phyloP scores from a whole-genome alignment of 2,329 filamentous ascomycete genomes.

The Claviceps monticola region DNA sequence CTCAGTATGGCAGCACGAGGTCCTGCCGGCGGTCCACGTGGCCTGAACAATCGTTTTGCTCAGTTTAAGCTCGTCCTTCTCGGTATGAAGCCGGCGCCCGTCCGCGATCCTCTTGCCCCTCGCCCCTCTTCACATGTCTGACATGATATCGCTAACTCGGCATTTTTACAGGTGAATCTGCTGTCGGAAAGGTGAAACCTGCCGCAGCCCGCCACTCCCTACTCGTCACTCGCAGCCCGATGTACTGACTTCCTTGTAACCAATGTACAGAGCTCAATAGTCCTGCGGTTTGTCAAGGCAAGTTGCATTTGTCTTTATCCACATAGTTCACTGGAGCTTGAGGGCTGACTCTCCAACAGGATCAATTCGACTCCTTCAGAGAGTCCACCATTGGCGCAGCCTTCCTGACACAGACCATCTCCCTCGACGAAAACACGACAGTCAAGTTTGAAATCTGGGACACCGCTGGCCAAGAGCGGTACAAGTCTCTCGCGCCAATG shows the following conservation, averaged over 20 bases:
- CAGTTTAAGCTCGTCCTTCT: slow-evolving; percentile 98
- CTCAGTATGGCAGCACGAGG: slow-evolving; percentile 68
- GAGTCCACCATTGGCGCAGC: slow-evolving; percentile 97
- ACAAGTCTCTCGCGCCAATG: slow-evolving; percentile 98
- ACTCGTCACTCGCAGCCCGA: slow-evolving; percentile 2
- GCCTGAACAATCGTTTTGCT: slow-evolving; percentile 73
- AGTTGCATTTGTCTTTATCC: slow-evolving; percentile 11
- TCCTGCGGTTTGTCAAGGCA: slow-evolving; percentile 96
- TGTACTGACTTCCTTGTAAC: slow-evolving; percentile 8
- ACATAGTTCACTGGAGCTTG: background rate
- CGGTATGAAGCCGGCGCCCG: slow-evolving; percentile 43
- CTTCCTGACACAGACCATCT: slow-evolving; percentile 97
- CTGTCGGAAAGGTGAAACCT: slow-evolving; percentile 77
- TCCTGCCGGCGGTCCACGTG: slow-evolving; percentile 45
- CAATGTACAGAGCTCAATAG: slow-evolving; percentile 75
- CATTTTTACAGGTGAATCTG: slow-evolving; percentile 67
- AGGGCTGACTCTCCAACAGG: slow-evolving; percentile 35
- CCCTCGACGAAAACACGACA: slow-evolving; percentile 92
- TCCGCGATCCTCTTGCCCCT: background rate
- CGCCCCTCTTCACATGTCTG: background rate
- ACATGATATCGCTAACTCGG: slow-evolving; percentile 5
- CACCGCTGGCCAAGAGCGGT: slow-evolving; percentile 94
- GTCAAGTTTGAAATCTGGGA: slow-evolving; percentile 99
- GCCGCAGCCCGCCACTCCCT: background rate
- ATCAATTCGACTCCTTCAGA: slow-evolving; percentile 96